phyloP scores from a whole-genome alignment of 2,329 filamentous ascomycete species.

The Colletotrichum aenigma region DNA sequence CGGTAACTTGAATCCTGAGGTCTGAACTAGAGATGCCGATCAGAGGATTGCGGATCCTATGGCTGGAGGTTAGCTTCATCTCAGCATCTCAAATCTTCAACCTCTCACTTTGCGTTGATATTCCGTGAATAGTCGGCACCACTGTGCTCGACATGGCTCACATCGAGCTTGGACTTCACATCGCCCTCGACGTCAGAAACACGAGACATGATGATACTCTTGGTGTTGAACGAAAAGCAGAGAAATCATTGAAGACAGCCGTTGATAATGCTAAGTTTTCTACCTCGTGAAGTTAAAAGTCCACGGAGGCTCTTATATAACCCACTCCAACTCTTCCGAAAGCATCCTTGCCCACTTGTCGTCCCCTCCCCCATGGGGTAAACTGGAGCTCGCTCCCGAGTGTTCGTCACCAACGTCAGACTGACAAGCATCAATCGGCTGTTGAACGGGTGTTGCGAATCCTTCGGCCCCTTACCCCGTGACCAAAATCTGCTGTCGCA shows the following conservation, averaged over 20 bases:
- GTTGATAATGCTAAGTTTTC: background rate
- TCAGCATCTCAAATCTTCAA: background rate
- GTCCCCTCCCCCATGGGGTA: background rate
- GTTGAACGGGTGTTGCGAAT: background rate
- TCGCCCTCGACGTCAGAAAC: constrained; percentile 26
- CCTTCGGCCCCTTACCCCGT: background rate
- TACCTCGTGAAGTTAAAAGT: background rate
- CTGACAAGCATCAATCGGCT: background rate
- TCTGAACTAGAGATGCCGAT: constrained; percentile 25
- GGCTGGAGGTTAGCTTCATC: background rate
- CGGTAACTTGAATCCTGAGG: constrained; percentile 23
- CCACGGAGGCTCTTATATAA: constrained; percentile 7
- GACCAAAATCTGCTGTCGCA: background rate
- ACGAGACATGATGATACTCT: background rate
- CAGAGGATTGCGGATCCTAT: constrained; percentile 31
- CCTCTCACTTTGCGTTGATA: constrained; percentile 31
- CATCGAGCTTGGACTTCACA: constrained; percentile 17
- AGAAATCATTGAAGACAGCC: background rate
- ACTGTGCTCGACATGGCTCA: constrained; percentile 22
- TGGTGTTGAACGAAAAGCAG: background rate
- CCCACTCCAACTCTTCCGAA: background rate
- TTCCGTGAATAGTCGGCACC: constrained; percentile 32
- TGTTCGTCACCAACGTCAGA: background rate
- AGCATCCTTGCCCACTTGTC: background rate
- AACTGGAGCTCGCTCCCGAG: background rate